Evolutionary conservation across 2,329 filamentous ascomycete genomes (phyloP).

Genomic region (Fusarium sp.): DNA sequence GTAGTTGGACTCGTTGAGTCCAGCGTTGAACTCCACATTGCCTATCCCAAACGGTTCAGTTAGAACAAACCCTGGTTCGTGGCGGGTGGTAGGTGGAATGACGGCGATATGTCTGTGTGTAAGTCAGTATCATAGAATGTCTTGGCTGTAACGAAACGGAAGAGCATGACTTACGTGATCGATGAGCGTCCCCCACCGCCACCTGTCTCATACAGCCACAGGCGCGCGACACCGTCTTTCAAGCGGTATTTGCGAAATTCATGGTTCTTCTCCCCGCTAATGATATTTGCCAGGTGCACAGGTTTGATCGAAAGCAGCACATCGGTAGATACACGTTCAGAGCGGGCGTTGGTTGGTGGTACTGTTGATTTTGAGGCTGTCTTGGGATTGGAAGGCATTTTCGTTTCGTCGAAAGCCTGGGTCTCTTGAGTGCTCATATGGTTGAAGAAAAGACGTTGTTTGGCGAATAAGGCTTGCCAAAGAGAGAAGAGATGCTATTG

Average conservation of each 20-base stretch:
- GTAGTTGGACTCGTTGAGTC: conserved; percentile 46
- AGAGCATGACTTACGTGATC: conserved; percentile 44
- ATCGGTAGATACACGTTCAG: conserved; percentile 18
- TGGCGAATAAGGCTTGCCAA: too few relatives aligned
- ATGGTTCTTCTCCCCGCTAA: conserved; percentile 44
- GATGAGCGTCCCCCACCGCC: conserved; percentile 31
- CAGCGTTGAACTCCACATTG: conserved; percentile 51
- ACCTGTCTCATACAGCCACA: conserved; percentile 50
- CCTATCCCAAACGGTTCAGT: conserved; percentile 47
- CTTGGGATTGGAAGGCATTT: too few relatives aligned
- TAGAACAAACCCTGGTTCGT: conserved; percentile 38
- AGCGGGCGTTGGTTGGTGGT: too few relatives aligned
- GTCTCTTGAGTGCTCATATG: too few relatives aligned
- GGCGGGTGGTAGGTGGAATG: conserved; percentile 22
- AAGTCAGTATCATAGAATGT: neutral
- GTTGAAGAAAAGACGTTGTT: too few relatives aligned
- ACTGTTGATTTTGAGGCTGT: too few relatives aligned
- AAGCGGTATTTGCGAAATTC: conserved; percentile 50
- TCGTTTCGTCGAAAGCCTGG: too few relatives aligned
- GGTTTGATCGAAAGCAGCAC: conserved; percentile 46
- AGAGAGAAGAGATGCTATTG: neutral
- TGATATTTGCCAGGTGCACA: conserved; percentile 42
- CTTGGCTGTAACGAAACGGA: neutral
- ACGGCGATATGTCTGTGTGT: conserved; percentile 25
- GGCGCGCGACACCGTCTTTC: conserved; percentile 37